A percentile compares a stretch with the other conserved stretches of the same genome.
Evolutionary conservation across 148 eudicot species (phyloP).

Genomic region (Linanthus parryae): DNA sequence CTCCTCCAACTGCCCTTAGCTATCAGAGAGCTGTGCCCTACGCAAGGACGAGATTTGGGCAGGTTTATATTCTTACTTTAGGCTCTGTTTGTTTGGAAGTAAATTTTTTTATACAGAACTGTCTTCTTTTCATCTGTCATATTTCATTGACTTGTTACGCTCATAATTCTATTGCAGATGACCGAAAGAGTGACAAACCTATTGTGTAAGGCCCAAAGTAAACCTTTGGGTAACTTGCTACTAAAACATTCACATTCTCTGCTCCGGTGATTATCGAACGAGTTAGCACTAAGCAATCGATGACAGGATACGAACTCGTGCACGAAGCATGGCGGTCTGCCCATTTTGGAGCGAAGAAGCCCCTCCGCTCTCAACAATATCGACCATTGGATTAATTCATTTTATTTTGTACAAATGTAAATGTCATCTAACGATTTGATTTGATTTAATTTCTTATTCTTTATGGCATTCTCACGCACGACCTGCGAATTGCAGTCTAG

Average conservation of each 20-base stretch:
- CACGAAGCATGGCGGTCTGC: no score
- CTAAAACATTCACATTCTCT: slow-evolving; percentile 70
- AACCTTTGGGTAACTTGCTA: slow-evolving; percentile 51
- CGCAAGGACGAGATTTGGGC: slow-evolving; percentile 45
- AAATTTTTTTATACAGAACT: background rate
- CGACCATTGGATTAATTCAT: no score
- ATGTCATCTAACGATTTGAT: no score
- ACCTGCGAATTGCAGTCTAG: no score
- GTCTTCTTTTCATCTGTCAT: background rate
- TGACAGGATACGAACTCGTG: no score
- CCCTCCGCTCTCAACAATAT: no score
- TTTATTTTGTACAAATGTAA: no score
- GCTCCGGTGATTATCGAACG: slow-evolving; percentile 47
- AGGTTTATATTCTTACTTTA: slow-evolving; percentile 32
- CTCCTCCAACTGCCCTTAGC: slow-evolving; percentile 48
- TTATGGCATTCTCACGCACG: no score
- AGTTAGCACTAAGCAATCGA: no score
- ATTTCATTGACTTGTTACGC: no score
- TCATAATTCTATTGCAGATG: slow-evolving; percentile 34
- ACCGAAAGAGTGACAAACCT: slow-evolving; percentile 53
- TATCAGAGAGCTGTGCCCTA: slow-evolving; percentile 73
- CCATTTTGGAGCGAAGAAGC: no score
- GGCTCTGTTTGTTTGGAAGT: background rate
- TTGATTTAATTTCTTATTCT: no score
- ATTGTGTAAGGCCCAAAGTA: slow-evolving; percentile 37